A percentile compares a stretch with the other conserved stretches of the same genome.
Conservation (phyloP, 495 filamentous ascomycete species). For the Annulohypoxylon maeteangense region DNA sequence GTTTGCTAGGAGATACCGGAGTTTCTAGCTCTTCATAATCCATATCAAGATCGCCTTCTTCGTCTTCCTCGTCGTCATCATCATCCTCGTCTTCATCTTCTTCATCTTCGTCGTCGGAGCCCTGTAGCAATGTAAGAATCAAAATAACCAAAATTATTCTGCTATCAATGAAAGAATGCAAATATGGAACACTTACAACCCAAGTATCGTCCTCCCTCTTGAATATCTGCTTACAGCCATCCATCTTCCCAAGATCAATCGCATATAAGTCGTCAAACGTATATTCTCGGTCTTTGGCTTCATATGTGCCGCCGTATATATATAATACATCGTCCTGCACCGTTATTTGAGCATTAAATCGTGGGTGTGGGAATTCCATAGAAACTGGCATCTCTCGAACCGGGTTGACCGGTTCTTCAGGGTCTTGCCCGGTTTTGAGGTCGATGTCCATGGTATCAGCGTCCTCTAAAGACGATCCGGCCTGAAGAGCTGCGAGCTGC, state of each 20-base stretch:
- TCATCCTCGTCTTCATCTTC: slow-evolving; percentile 78
- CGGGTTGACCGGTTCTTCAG: slow-evolving; percentile 59
- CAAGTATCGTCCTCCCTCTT: slow-evolving; percentile 85
- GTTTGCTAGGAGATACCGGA: slow-evolving; percentile 54
- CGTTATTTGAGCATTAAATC: slow-evolving; percentile 89
- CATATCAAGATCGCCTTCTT: slow-evolving; percentile 64
- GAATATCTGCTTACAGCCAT: slow-evolving; percentile 91
- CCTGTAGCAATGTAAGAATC: slow-evolving; percentile 51
- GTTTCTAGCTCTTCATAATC: slow-evolving; percentile 49
- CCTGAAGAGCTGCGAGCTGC: slow-evolving; percentile 83
- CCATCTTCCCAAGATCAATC: slow-evolving; percentile 89
- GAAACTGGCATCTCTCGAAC: slow-evolving; percentile 65
- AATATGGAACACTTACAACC: slow-evolving; percentile 62
- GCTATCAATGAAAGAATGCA: neutral
- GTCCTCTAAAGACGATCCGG: slow-evolving; percentile 67
- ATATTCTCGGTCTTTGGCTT: slow-evolving; percentile 92
- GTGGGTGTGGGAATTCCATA: slow-evolving; percentile 83
- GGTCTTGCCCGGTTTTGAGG: slow-evolving; percentile 51
- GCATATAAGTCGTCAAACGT: slow-evolving; percentile 94
- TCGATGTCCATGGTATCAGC: slow-evolving; percentile 68
- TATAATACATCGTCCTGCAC: slow-evolving; percentile 93
- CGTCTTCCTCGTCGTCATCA: slow-evolving; percentile 73
- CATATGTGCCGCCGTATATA: slow-evolving; percentile 93
- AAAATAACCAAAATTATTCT: neutral
- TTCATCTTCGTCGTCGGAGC: slow-evolving; percentile 75